phyloP scores from a whole-genome alignment of 768 basidiomycete species.

The Mycena metata region DNA sequence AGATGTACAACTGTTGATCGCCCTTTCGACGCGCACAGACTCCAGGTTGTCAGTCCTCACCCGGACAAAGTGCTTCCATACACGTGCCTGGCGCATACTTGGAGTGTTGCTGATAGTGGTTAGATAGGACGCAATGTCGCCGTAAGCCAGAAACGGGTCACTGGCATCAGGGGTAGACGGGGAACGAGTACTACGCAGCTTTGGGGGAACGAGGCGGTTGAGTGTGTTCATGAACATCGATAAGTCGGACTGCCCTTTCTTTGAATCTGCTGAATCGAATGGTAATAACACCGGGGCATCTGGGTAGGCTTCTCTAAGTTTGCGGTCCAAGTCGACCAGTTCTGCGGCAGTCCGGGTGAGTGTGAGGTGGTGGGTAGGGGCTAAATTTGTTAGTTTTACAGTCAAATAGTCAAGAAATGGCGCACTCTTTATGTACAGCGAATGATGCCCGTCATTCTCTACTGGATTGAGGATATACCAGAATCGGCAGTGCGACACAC shows the following conservation, averaged over 20 bases:
- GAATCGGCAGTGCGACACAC: no score
- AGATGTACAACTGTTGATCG: slow-evolving; percentile 74
- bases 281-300: slow-evolving; percentile 72
- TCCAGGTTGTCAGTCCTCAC: slow-evolving; percentile 91
- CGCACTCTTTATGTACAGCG: slow-evolving; percentile 93
- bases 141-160: slow-evolving; percentile 72
- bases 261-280: slow-evolving; percentile 66
- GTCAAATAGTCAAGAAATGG: slow-evolving; percentile 38
- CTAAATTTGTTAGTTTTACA: slow-evolving; percentile 51
- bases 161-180: slow-evolving; percentile 61
- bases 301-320: slow-evolving; percentile 79
- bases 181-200: slow-evolving; percentile 61
- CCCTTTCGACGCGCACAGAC: slow-evolving; percentile 87
- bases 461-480: slow-evolving; percentile 94
- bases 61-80: slow-evolving; percentile 89
- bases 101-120: slow-evolving; percentile 81
- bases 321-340: slow-evolving; percentile 84
- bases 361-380: slow-evolving; percentile 91
- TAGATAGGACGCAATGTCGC: slow-evolving; percentile 81
- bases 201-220: slow-evolving; percentile 85
- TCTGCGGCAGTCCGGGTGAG: slow-evolving; percentile 84
- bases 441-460: slow-evolving; percentile 81
- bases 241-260: slow-evolving; percentile 69
- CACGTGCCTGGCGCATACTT: slow-evolving; percentile 71
- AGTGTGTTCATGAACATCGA: slow-evolving; percentile 90